Percentiles rank a stretch among this genome's conserved stretches.
Evolutionary conservation across 331 rosid genomes (phyloP).

Genomic region (Arachis monticola): DNA sequence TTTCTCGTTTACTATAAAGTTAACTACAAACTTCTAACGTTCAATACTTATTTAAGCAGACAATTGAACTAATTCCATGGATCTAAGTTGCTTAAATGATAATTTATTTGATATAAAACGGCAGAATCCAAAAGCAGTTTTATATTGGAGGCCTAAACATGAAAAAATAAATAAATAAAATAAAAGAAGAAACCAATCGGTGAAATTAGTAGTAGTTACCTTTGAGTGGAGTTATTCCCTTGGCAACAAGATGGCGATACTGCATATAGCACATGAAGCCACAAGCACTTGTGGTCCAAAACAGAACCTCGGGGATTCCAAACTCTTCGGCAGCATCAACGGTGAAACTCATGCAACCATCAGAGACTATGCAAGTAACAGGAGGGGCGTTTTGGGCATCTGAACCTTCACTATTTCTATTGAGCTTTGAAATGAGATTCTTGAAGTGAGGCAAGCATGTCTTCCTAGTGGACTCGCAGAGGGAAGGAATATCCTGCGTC

Average conservation of each 20-base stretch:
- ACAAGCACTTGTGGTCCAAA: slow-evolving; percentile 67
- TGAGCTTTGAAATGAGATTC: slow-evolving; percentile 44
- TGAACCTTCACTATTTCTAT: background rate
- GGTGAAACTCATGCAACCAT: too few relatives aligned
- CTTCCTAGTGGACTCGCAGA: slow-evolving; percentile 46
- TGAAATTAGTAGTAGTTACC: slow-evolving; percentile 32
- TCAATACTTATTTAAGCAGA: too few relatives aligned
- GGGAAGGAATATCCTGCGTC: slow-evolving; percentile 50
- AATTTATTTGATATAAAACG: too few relatives aligned
- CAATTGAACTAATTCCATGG: too few relatives aligned
- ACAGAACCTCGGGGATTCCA: slow-evolving; percentile 44
- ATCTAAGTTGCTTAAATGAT: too few relatives aligned
- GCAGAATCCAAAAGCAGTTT: too few relatives aligned
- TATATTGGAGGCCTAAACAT: too few relatives aligned
- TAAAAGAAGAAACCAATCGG: background rate
- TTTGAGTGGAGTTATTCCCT: slow-evolving; percentile 55
- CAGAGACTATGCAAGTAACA: too few relatives aligned
- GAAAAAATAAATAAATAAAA: too few relatives aligned
- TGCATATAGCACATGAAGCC: slow-evolving; percentile 52
- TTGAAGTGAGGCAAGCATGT: slow-evolving; percentile 47
- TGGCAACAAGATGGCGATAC: slow-evolving; percentile 36
- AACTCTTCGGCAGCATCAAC: too few relatives aligned
- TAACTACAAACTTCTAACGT: too few relatives aligned
- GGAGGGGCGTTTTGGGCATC: background rate
- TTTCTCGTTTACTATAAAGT: too few relatives aligned